Base-by-base conservation (phyloP, 306 rosid genomes). In the Echinosophora koreensis region DNA sequence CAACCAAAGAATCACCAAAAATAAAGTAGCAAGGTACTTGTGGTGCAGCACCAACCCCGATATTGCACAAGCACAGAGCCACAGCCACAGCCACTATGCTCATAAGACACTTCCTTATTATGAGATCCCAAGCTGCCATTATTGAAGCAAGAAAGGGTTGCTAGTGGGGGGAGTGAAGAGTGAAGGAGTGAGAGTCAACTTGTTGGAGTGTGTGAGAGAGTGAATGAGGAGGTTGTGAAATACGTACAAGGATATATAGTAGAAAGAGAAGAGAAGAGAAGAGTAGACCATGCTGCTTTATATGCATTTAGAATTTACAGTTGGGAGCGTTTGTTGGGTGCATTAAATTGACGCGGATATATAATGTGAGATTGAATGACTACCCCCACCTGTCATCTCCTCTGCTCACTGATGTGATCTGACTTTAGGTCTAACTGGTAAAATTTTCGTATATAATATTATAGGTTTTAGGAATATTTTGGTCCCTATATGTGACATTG, bases 261-360 rank as follows among this genome's bases (percentile, higher is more conserved):
- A 38, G 14, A 69, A n/a, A 18, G 9, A 4, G 6, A 8, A 6
- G n/a, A n/a, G n/a, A n/a, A n/a, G n/a, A n/a, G n/a, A n/a, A n/a
- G 8, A 5, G 12, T 5, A 4, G 37, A 34, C 15, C 52, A 63
- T 28, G 17, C 3, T 28, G 17, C 8, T 3, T 3, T 66, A 7
- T 22, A 49, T 60, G 34, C 41, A 75, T 41, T 41, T 84, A 78
- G 34, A 34, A 75, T 41, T 41, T 69, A 80, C 88, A 67, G 92
- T 87, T 90, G 92, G 82, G 85, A 47, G 78, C 27, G 88, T 80
- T 83, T 15, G 92, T 35, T 85, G 71, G 86, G 77, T 38, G 88
- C 91, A 94, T 87, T 94, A 80, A 94, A 82, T 86, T 59, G 90
- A 91, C 96, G 94, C 97, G 96, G 91, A 90, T 85, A 87, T 82